Evolutionary conservation across 2,329 filamentous ascomycete genomes (phyloP), one percentile per base, ranked within the genome.

Genomic region (Leptosphaerulina australis): DNA sequence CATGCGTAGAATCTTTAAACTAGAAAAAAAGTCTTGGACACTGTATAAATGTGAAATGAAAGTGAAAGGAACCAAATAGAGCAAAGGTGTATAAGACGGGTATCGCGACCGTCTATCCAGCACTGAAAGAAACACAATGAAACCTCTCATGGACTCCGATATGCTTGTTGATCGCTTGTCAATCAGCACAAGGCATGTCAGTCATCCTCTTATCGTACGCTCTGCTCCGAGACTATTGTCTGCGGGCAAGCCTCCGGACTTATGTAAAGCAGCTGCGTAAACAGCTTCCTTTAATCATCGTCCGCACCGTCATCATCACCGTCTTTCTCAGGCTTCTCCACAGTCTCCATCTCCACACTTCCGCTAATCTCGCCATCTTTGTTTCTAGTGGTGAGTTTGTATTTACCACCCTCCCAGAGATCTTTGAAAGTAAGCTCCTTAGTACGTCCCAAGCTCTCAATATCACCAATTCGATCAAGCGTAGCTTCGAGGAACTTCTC

Each of bases 351-450:
- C 45, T 71, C 68, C 11, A 72, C 53, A 47, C 59, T 60, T 1
- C 60, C 63, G 25, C 63, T 50, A 17, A 70, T 60, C 30, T 59
- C 58, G 0, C 70, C 70, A 29, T 68, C 67, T 12, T 39, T 46
- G 43, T 71, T 59, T 37, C 52, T 63, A 7, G 62, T 66, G 9
- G 64, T 71, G 30, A 73, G 52, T 49, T 56, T 66, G 38, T 96
- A 97, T 71, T 87, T 88, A 2, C 91, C 91, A 10, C 89, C 86
- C 24, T 92, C 78, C 66, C 94, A 93, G 29, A 97, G 79, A 72
- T 97, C 94, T 77, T 99, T 99, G 58, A 96, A 89, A 1, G 96
- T 95, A 43, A 99, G 72, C 75, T 99, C 94, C 55, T 93, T 85
- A n/a, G 94, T 99, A 56, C 94, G 81, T 26, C 92, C 93, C 55